Percentiles rank a stretch among this genome's conserved stretches.
phyloP scores from a whole-genome alignment of 2,329 filamentous ascomycete genomes.

The Sclerotinia spermophila region DNA sequence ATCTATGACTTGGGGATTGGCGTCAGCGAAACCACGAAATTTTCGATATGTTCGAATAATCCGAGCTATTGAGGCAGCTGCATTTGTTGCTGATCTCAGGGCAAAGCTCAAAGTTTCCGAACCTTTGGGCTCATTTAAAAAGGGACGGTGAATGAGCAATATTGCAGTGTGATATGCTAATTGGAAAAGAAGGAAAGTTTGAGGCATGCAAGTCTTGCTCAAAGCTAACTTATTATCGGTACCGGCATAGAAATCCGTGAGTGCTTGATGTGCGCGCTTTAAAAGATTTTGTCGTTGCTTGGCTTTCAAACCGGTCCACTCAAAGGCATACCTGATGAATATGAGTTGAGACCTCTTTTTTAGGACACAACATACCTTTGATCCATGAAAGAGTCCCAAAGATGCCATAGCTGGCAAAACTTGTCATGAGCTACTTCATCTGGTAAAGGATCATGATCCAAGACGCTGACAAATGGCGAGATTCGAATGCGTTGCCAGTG shows the following conservation, averaged over 20 bases:
- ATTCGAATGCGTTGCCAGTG: constrained; percentile 24
- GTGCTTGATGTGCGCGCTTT: neutral
- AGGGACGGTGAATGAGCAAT: neutral
- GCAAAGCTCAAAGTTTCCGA: constrained; percentile 2
- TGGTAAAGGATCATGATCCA: constrained; percentile 1
- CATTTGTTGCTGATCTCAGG: constrained; percentile 1
- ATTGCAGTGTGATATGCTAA: constrained; percentile 1
- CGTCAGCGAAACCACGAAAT: neutral
- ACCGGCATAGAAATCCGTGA: neutral
- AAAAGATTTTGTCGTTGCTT: constrained; percentile 2
- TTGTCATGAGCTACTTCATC: constrained; percentile 23
- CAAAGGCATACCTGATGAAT: neutral
- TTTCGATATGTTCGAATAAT: constrained; percentile 4
- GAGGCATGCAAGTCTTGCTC: constrained; percentile 2
- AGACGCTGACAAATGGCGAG: constrained; percentile 7
- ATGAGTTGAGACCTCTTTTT: neutral
- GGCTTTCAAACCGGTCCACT: neutral
- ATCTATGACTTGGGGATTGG: neutral
- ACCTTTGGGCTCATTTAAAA: neutral
- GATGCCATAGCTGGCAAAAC: constrained; percentile 23
- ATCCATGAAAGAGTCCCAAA: constrained; percentile 27
- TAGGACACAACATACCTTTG: constrained; percentile 16
- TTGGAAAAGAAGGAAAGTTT: constrained; percentile 8
- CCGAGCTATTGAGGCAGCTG: neutral
- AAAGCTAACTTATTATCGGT: neutral